Percentiles rank a stretch among this genome's conserved stretches.
Conservation (phyloP, 2,329 filamentous ascomycete genomes). For the Tricladium varicosporioides region DNA sequence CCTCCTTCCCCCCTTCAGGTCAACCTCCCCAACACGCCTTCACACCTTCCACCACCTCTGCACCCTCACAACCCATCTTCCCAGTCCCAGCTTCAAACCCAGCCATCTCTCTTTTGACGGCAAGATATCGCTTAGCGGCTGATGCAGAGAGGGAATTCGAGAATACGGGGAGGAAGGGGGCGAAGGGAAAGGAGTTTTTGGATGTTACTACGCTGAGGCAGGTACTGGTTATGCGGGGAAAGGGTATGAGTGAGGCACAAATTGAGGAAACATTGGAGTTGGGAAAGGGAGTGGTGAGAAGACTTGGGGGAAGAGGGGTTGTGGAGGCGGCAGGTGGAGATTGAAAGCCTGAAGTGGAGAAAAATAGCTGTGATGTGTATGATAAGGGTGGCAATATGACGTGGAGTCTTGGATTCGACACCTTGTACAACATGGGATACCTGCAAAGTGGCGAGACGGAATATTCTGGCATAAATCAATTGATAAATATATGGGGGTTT, state of each 20-base stretch:
- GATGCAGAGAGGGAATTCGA: constrained; percentile 56
- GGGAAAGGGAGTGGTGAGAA: constrained; percentile 41
- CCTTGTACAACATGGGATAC: too few relatives aligned
- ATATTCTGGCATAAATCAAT: too few relatives aligned
- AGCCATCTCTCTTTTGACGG: constrained; percentile 27
- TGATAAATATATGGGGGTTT: too few relatives aligned
- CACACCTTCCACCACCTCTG: constrained; percentile 22
- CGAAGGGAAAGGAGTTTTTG: constrained; percentile 42
- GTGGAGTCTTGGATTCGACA: too few relatives aligned
- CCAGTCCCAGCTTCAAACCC: constrained; percentile 23
- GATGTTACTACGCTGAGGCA: constrained; percentile 50
- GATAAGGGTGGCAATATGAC: too few relatives aligned
- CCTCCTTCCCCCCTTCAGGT: neutral
- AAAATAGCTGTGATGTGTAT: neutral
- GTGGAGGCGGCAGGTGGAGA: constrained; percentile 15
- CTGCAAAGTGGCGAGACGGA: too few relatives aligned
- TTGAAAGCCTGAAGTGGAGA: too few relatives aligned
- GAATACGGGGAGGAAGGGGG: constrained; percentile 33
- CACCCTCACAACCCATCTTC: constrained; percentile 25
- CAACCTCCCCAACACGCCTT: constrained; percentile 14
- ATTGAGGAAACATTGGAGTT: constrained; percentile 42
- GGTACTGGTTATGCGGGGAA: constrained; percentile 44
- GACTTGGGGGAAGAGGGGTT: constrained; percentile 25
- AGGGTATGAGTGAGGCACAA: constrained; percentile 18
- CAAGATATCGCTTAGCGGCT: constrained; percentile 59